phyloP scores from a whole-genome alignment of 2,329 filamentous ascomycete species.

The Elsinoe arachidis region DNA sequence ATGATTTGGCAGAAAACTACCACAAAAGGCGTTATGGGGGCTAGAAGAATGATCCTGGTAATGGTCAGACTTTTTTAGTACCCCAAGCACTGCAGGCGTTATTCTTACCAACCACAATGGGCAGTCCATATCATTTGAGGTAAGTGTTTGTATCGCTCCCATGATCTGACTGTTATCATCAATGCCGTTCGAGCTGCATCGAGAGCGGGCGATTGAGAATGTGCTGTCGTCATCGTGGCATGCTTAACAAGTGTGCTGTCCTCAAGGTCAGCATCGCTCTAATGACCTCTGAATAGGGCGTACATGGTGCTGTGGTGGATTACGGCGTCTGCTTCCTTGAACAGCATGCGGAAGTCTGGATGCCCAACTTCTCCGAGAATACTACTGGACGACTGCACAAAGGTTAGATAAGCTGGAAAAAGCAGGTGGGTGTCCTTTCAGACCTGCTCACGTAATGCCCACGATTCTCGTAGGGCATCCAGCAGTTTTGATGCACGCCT shows the following conservation, averaged over 20 bases:
- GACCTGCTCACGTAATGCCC: background rate
- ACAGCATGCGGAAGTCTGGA: background rate
- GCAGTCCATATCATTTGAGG: background rate
- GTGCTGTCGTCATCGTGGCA: background rate
- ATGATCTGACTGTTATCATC: background rate
- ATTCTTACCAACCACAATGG: background rate
- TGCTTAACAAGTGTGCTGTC: background rate
- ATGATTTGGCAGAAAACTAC: slow-evolving; percentile 42
- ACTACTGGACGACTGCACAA: background rate
- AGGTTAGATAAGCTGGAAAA: background rate
- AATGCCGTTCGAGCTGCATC: slow-evolving; percentile 1
- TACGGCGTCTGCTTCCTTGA: background rate
- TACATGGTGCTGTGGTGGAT: slow-evolving; percentile 1
- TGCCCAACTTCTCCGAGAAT: background rate
- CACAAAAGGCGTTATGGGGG: slow-evolving; percentile 53
- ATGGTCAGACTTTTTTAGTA: no score
- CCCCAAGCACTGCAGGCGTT: background rate
- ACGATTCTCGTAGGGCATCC: background rate
- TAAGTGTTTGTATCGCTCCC: background rate
- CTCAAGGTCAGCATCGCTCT: background rate
- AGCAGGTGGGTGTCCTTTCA: background rate
- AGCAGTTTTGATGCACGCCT: background rate
- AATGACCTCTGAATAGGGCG: background rate
- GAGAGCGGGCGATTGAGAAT: background rate
- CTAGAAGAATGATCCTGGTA: slow-evolving; percentile 32